phyloP scores from a whole-genome alignment of 352 stramenopile genomes.

The Phytophthora niederhauseri region DNA sequence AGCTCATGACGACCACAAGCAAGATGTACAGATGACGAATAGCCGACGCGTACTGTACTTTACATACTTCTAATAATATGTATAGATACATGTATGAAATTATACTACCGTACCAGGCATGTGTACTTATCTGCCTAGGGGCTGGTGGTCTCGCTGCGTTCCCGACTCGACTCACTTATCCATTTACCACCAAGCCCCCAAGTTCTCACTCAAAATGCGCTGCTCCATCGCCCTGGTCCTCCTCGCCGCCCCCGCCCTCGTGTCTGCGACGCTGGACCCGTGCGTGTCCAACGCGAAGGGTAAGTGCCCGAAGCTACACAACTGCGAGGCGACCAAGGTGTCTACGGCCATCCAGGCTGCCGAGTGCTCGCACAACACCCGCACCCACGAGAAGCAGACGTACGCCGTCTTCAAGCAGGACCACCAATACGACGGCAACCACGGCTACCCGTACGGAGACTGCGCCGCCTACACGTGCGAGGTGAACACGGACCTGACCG shows the following conservation, averaged over 20 bases:
- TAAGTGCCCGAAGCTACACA: constrained; percentile 27
- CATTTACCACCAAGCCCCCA: constrained; percentile 11
- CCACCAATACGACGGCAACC: constrained; percentile 38
- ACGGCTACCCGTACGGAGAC: constrained; percentile 37
- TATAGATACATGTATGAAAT: no score
- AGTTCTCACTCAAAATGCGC: constrained; percentile 25
- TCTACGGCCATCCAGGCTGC: constrained; percentile 37
- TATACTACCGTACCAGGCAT: no score
- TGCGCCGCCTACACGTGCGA: constrained; percentile 39
- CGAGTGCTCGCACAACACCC: constrained; percentile 46
- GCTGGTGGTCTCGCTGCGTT: no score
- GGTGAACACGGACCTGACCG: constrained; percentile 16
- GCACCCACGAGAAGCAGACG: constrained; percentile 31
- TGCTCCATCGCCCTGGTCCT: constrained; percentile 16
- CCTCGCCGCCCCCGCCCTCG: constrained; percentile 27
- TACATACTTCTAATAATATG: no score
- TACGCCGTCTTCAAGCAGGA: constrained; percentile 39
- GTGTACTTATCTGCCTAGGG: no score
- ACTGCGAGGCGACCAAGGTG: constrained; percentile 23
- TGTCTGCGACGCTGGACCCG: constrained; percentile 34
- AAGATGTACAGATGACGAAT: no score
- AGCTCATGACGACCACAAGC: no score
- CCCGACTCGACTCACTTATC: constrained; percentile 10
- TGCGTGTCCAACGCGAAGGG: constrained; percentile 28
- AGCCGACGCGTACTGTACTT: no score